Evolutionary conservation across 1,139 yeast genomes (phyloP), one percentile per base, ranked within the genome.

Genomic region (Zygoascus sp.): DNA sequence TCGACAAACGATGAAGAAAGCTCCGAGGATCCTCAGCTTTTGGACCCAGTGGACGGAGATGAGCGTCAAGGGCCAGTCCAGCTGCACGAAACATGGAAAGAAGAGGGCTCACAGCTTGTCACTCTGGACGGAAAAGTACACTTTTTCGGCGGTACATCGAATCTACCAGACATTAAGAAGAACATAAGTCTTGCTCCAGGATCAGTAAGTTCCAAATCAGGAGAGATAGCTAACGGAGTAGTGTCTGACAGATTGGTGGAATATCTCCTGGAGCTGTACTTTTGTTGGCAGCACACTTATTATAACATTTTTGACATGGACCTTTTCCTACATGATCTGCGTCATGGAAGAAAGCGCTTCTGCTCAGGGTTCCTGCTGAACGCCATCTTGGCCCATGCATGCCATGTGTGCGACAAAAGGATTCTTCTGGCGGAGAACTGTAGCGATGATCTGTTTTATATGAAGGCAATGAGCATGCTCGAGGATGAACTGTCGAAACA

Each of bases 261-360:
- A 5, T 57, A 58, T 44, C 51, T 58, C 2, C 47, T 58, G 7
- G 51, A 55, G 30, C 53, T 58, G n/a, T 58, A 53, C 44, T 58
- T 59, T 54, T 53, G 57, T 19, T 58, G 62, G 61, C 59, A 56
- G 37, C 58, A 58, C 37, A 52, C 56, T 2, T 55, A 54, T 36
- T 55, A 54, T 44, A 53, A 55, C 21, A 46, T 58, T 15, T 49
- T 56, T 10, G 55, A 57, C 45, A 48, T 50, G 30, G 48, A 51
- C 10, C 34, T 53, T 4, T 58, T 58, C 42, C 41, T 55, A 17
- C 46, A 57, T 1, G 60, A 57, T 41, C 47, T 54, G 49, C 48
- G 44, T 8, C 34, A 49, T 19, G 56, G 51, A 4, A 55, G 55
- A n/a, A 50, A 50, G 42, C 54, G 48, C 47, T 58, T 44, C 32